Percentiles rank a stretch among this genome's conserved stretches.
Conservation (phyloP, 1,139 yeast species). For the Scheffersomyces illinoinensis region DNA sequence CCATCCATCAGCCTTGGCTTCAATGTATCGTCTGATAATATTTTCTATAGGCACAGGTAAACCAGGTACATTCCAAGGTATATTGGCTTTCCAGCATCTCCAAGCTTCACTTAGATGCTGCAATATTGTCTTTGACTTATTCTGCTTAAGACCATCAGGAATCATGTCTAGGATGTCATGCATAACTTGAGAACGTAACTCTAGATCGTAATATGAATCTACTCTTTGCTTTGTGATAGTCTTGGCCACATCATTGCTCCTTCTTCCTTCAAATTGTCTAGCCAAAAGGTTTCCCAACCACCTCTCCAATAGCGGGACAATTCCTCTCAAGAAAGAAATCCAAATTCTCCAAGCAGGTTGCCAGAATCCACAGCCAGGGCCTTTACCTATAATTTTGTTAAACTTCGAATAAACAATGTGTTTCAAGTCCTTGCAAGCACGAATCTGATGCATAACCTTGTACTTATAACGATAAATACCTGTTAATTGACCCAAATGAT, state of each 20-base stretch:
- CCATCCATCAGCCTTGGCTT: slow-evolving; percentile 98
- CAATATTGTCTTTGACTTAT: slow-evolving; percentile 80
- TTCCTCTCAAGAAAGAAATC: slow-evolving; percentile 90
- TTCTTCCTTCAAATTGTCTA: slow-evolving; percentile 95
- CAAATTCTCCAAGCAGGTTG: slow-evolving; percentile 99
- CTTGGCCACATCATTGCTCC: slow-evolving; percentile 87
- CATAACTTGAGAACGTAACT: slow-evolving; percentile 90
- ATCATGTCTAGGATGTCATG: slow-evolving; percentile 96
- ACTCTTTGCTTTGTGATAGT: slow-evolving; percentile 94
- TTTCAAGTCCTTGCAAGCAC: slow-evolving; percentile 93
- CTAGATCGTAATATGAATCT: slow-evolving; percentile 92
- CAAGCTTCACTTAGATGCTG: slow-evolving; percentile 98
- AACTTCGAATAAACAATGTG: slow-evolving; percentile 86
- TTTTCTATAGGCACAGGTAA: slow-evolving; percentile 87
- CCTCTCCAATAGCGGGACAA: slow-evolving; percentile 87
- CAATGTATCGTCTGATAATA: slow-evolving; percentile 83
- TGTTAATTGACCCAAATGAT: slow-evolving; percentile 92
- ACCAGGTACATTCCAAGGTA: slow-evolving; percentile 98
- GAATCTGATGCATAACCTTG: slow-evolving; percentile 96
- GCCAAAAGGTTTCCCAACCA: slow-evolving; percentile 93
- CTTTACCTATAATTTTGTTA: slow-evolving; percentile 84
- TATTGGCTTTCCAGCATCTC: slow-evolving; percentile 99
- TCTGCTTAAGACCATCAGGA: slow-evolving; percentile 90
- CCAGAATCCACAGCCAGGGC: slow-evolving; percentile 99
- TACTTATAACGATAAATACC: slow-evolving; percentile 97